Evolutionary conservation across 1,284 basidiomycete species (phyloP), one percentile per base, ranked within the genome.

Genomic region (Cryptococcus sp.): DNA sequence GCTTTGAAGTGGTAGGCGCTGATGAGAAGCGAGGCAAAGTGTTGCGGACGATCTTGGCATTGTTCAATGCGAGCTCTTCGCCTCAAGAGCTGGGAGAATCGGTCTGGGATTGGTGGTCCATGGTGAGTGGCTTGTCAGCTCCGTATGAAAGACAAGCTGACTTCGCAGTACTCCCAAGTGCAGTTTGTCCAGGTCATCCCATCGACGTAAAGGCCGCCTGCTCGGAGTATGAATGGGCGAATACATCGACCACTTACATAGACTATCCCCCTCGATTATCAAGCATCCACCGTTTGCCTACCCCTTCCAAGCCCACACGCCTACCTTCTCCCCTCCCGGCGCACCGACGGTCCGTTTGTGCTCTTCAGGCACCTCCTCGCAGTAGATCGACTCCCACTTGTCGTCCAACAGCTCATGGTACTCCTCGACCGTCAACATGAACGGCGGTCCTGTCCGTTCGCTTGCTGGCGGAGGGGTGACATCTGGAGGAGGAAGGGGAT

Each of bases 381-480:
- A 73, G 76, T 82, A 84, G 6, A 65, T 49, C 38, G 55, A 21
- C 41, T 65, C 60, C 35, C 75, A 72, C 5, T 58, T 66, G 1
- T 71, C 69, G 5, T 77, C 78, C 4, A 87, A 73, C 3, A 77
- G 73, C 11, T 78, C 76, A 12, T 75, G 69, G 51, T 85, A 85
- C 50, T 81, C 77, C 26, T 81, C 79, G 6, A 79, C 77, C 11
- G 77, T 70, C 23, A 85, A 77, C 36, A 76, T 80, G 62, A 75
- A 84, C 0, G 85, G 84, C 1, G 85, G 84, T 4, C 71, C 72
- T 9, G 47, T 48, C 12, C 33, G 43, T 19, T 51, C 52, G 14
- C 57, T 52, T 2, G 25, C 18, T 5, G 76, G 71, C 39, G 77
- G 72, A 0, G 77, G 76, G 16, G 45, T 52, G 28, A 31, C 7